Percentiles rank a stretch among this genome's conserved stretches.
phyloP scores from a whole-genome alignment of 1,139 yeast genomes.

The Pichia sp. region DNA sequence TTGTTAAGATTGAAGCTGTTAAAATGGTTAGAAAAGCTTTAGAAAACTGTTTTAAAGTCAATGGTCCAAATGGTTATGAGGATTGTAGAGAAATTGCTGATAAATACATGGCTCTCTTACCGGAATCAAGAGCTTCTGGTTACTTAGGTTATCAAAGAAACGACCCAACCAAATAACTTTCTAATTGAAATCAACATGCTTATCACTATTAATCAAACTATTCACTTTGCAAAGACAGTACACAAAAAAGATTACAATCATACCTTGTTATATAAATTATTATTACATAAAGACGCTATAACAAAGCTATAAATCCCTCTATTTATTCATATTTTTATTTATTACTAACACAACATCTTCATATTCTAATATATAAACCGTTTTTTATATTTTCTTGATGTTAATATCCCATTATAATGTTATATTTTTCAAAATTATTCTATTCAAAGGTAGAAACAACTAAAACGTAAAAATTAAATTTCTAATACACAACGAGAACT shows the following conservation, averaged over 20 bases:
- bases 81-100: slow-evolving; percentile 76
- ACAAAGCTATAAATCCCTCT: not conserved
- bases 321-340: not conserved
- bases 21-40: slow-evolving; percentile 68
- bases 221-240: not conserved
- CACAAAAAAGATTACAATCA: not conserved
- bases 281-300: not conserved
- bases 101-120: slow-evolving; percentile 72
- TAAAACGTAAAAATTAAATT: not conserved
- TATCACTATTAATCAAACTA: not conserved
- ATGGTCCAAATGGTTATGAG: slow-evolving; percentile 69
- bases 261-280: not conserved
- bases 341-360: not conserved
- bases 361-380: not conserved
- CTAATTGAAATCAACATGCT: not conserved
- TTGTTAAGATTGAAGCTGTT: slow-evolving; percentile 64
- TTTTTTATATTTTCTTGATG: not conserved
- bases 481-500: not conserved
- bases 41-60: slow-evolving; percentile 52
- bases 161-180: slow-evolving; percentile 62
- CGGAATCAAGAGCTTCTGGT: slow-evolving; percentile 61
- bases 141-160: slow-evolving; percentile 79
- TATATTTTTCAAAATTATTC: not conserved
- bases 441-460: not conserved
- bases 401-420: not conserved